Percentiles rank a stretch among this genome's conserved stretches.
Conservation (phyloP, 2,329 filamentous ascomycete genomes). For the Aspergillus ibericus region DNA sequence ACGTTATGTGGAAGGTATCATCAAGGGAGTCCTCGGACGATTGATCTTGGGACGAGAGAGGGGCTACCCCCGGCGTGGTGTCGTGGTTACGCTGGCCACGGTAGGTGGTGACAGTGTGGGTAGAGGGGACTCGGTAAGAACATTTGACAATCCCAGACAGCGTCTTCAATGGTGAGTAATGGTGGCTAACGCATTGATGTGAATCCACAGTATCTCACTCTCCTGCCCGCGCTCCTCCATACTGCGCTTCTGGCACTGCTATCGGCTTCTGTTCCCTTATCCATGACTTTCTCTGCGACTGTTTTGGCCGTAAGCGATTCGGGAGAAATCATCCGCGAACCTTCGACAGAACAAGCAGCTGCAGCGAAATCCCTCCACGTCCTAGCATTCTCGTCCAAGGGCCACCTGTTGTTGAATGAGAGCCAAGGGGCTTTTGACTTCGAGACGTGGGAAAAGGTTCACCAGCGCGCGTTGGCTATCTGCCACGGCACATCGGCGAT, state of each 20-base stretch:
- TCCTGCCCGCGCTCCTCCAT: conserved; percentile 81
- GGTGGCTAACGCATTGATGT: conserved; percentile 11
- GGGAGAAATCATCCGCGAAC: conserved; percentile 55
- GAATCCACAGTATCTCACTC: conserved; percentile 65
- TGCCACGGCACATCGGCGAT: conserved; percentile 57
- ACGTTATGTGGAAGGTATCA: conserved; percentile 71
- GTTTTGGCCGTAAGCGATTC: conserved; percentile 59
- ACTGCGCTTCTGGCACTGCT: conserved; percentile 75
- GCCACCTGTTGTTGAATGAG: conserved; percentile 73
- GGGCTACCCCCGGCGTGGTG: conserved; percentile 41
- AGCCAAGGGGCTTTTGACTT: conserved; percentile 78
- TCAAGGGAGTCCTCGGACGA: conserved; percentile 38
- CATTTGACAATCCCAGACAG: background rate
- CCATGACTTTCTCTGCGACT: conserved; percentile 67
- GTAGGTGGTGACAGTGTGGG: conserved; percentile 35
- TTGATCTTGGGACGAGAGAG: conserved; percentile 46
- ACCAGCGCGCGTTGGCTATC: conserved; percentile 62
- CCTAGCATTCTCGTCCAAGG: conserved; percentile 75
- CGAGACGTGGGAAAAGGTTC: conserved; percentile 71
- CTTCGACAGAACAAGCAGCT: conserved; percentile 62
- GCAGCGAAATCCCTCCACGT: conserved; percentile 72
- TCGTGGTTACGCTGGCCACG: conserved; percentile 46
- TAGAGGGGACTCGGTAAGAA: conserved; percentile 41
- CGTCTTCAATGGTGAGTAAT: background rate
- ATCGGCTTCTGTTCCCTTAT: conserved; percentile 78